A percentile compares a stretch with the other conserved stretches of the same genome.
phyloP scores from a whole-genome alignment of 1,284 basidiomycete genomes.

The Amylostereum areolatum region DNA sequence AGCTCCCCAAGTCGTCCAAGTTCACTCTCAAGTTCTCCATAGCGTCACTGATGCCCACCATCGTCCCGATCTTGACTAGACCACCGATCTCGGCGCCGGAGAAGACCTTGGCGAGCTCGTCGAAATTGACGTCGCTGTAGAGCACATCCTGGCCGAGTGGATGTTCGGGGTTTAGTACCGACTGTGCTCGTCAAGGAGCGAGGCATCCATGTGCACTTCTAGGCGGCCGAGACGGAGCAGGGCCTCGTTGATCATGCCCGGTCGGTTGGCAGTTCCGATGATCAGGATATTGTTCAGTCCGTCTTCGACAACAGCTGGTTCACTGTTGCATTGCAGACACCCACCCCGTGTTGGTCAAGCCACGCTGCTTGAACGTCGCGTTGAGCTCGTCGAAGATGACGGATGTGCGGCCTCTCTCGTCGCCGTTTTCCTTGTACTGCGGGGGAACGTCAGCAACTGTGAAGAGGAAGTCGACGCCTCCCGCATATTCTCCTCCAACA shows the following conservation, averaged over 20 bases:
- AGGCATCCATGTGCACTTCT: conserved; percentile 99
- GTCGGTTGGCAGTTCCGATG: conserved; percentile 99
- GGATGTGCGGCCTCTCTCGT: conserved; percentile 96
- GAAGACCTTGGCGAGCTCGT: conserved; percentile 81
- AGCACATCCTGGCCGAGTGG: conserved; percentile 97
- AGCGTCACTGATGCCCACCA: conserved; percentile 95
- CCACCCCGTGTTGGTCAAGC: conserved; percentile 88
- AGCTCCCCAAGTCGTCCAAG: conserved; percentile 93
- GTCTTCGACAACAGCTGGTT: conserved; percentile 99
- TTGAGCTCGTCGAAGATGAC: conserved; percentile 99
- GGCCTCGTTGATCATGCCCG: conserved; percentile 99
- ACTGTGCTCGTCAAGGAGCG: conserved; percentile 90
- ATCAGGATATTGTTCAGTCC: conserved; percentile 99
- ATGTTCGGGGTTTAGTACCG: conserved; percentile 93
- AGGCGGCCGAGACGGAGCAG: conserved; percentile 95
- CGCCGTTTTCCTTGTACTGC: conserved; percentile 96
- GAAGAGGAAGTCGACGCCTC: too few relatives aligned
- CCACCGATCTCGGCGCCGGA: conserved; percentile 95
- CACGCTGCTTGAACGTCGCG: conserved; percentile 98
- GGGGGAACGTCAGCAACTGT: not conserved
- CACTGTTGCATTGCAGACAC: conserved; percentile 97
- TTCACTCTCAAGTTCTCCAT: conserved; percentile 92
- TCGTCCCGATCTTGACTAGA: conserved; percentile 95
- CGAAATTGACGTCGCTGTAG: conserved; percentile 82
- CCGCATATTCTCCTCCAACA: conserved; percentile 97